A percentile compares a stretch with the other conserved stretches of the same genome.
phyloP scores from a whole-genome alignment of 169 alveolate species.

The Eimeria tenella region DNA sequence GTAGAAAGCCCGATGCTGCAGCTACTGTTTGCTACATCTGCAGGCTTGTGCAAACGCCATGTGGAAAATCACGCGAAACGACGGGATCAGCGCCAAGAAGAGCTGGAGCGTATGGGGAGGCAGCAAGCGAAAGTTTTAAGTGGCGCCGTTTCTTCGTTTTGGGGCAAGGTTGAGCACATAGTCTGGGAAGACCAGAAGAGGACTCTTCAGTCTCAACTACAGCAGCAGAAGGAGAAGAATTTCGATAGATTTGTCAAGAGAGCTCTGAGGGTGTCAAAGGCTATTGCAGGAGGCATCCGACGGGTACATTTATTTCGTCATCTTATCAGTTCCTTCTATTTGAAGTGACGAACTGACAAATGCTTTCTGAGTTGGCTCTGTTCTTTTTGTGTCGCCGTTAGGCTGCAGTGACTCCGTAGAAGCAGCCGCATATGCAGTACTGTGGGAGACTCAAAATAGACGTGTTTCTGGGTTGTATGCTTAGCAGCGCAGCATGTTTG shows the following conservation, averaged over 20 bases:
- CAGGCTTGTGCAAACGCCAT: constrained; percentile 61
- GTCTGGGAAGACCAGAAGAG: constrained; percentile 74
- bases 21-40: background rate
- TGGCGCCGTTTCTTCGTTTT: constrained; percentile 46
- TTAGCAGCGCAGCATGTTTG: background rate
- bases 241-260: constrained; percentile 63
- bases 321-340: no score
- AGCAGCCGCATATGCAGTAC: no score
- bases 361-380: no score
- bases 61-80: constrained; percentile 43
- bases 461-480: background rate
- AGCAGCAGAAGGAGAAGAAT: constrained; percentile 56
- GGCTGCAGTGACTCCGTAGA: no score
- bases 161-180: constrained; percentile 59
- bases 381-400: no score
- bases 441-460: background rate
- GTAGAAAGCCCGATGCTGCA: background rate
- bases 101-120: constrained; percentile 15
- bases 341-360: no score
- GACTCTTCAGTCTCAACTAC: constrained; percentile 68
- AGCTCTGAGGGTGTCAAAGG: constrained; percentile 25
- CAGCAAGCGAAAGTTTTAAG: constrained; percentile 57
- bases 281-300: constrained; percentile 31
- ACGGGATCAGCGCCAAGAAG: constrained; percentile 39
- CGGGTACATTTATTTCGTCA: background rate